Conservation (phyloP, 2,329 filamentous ascomycete species). For the Pseudogymnoascus sp. region DNA sequence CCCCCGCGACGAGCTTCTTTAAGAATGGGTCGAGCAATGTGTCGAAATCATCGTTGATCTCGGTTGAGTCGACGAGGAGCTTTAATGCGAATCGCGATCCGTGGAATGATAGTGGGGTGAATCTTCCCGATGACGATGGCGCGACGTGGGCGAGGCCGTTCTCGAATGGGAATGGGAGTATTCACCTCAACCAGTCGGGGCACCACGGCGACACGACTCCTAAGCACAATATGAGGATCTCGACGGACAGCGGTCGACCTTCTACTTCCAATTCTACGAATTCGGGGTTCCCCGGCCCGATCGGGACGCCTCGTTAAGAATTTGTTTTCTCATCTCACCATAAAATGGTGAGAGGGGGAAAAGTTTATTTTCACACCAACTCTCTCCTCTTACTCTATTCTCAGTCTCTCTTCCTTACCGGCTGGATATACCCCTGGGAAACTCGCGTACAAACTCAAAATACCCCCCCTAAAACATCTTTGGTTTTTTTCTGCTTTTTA, state of each 20-base stretch:
- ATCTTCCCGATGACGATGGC: constrained; percentile 76
- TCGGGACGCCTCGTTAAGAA: constrained; percentile 78
- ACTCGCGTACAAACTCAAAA: constrained; percentile 7
- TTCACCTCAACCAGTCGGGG: constrained; percentile 48
- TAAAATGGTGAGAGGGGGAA: background rate
- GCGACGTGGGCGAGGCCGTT: constrained; percentile 48
- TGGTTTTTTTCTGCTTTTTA: constrained; percentile 5
- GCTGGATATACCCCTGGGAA: constrained; percentile 10
- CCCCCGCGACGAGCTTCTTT: constrained; percentile 62
- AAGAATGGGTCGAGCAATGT: constrained; percentile 82
- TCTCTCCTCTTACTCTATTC: background rate
- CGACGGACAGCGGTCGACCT: constrained; percentile 83
- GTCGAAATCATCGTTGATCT: constrained; percentile 91
- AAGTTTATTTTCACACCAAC: background rate
- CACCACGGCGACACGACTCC: constrained; percentile 75
- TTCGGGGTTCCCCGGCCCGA: constrained; percentile 92
- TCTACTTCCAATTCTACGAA: constrained; percentile 90
- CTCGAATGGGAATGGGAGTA: constrained; percentile 57
- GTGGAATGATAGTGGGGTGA: constrained; percentile 97
- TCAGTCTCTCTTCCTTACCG: constrained; percentile 5
- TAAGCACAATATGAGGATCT: constrained; percentile 73
- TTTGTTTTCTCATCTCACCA: constrained; percentile 20
- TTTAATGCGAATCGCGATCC: constrained; percentile 86
- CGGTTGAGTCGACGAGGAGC: constrained; percentile 90
- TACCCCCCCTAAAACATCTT: background rate